Percentiles rank a stretch among this genome's conserved stretches.
phyloP scores from a whole-genome alignment of 2,329 filamentous ascomycete genomes.

The Leptosphaerulina australis region DNA sequence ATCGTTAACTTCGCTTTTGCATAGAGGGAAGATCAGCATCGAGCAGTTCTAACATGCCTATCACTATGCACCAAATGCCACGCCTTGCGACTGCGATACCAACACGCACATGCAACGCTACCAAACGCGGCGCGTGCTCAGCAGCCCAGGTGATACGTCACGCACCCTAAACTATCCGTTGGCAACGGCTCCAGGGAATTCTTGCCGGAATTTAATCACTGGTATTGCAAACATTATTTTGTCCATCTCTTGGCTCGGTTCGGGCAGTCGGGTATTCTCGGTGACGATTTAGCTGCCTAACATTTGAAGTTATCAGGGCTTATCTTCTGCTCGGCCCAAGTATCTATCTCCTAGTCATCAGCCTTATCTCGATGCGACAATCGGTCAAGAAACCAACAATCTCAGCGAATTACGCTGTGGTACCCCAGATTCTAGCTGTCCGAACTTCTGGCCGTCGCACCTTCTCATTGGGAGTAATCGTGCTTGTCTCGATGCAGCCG shows the following conservation, averaged over 20 bases:
- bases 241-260: constrained; percentile 5
- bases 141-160: constrained; percentile 13
- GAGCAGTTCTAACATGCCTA: neutral
- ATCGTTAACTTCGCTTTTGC: constrained; percentile 27
- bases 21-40: constrained; percentile 29
- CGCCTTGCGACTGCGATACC: constrained; percentile 1
- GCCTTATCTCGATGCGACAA: constrained; percentile 17
- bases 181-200: neutral
- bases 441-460: constrained; percentile 6
- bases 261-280: constrained; percentile 17
- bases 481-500: constrained; percentile 3
- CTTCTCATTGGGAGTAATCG: constrained; percentile 2
- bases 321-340: constrained; percentile 13
- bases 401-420: constrained; percentile 8
- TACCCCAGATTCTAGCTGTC: constrained; percentile 17
- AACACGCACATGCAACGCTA: neutral
- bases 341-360: constrained; percentile 19
- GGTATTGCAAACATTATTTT: constrained; percentile 3
- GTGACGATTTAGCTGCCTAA: constrained; percentile 15
- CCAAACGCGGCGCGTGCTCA: constrained; percentile 14
- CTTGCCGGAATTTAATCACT: constrained; percentile 1
- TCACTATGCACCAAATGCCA: neutral
- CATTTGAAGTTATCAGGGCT: constrained; percentile 15
- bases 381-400: constrained; percentile 15
- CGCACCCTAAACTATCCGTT: constrained; percentile 4